Percentiles rank a stretch among this genome's conserved stretches.
These are phyloP conservation scores for Aspergillus sp. DNA, from an alignment of 2,329 filamentous ascomycete genomes.

Conservation along the genomic window DNA sequence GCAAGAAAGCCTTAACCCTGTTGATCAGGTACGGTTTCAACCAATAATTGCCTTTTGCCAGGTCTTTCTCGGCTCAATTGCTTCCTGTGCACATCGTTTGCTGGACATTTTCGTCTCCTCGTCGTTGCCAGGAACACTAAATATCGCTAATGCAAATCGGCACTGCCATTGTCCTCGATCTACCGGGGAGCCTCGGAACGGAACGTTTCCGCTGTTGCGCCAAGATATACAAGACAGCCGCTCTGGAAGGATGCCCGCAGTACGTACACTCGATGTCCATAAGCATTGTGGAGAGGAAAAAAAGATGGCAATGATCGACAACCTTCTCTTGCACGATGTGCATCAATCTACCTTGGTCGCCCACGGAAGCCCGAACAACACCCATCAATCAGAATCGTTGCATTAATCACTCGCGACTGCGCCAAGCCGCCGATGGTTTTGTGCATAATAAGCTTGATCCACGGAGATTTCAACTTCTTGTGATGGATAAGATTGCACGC, in stretches of 20 bases:
- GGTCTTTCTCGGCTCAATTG: background rate
- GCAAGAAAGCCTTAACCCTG: background rate
- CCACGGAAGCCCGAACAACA: background rate
- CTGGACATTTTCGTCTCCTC: background rate
- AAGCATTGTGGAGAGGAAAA: background rate
- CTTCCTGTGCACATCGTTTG: background rate
- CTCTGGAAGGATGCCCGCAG: background rate
- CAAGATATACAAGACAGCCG: background rate
- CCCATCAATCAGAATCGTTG: background rate
- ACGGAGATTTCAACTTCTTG: background rate
- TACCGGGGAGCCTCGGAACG: background rate
- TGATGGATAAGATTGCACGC: background rate
- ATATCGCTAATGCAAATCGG: background rate
- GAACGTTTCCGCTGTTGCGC: background rate
- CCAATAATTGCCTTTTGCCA: background rate
- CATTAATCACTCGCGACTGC: background rate
- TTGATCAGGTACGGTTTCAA: background rate
- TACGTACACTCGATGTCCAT: background rate
- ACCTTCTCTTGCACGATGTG: background rate
- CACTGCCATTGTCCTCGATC: background rate
- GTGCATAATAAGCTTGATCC: conserved; percentile 7
- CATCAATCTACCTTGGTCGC: background rate
- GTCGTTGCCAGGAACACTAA: background rate
- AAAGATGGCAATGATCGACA: background rate
- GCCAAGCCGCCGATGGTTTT: conserved; percentile 12